Conservation (phyloP, 1,139 yeast genomes). For the Martiniozyma asiatica region DNA sequence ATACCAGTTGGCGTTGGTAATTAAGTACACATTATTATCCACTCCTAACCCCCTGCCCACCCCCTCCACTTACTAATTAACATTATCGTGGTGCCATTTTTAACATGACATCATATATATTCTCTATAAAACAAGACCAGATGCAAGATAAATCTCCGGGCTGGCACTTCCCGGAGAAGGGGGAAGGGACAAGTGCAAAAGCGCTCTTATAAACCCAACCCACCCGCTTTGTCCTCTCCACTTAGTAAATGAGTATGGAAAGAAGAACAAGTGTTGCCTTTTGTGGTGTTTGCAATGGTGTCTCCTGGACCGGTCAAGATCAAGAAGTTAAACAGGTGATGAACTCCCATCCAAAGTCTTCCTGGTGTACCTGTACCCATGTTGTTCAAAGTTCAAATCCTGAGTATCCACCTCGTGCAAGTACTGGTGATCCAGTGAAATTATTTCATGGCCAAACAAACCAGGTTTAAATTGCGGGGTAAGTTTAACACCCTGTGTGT, state of each 20-base stretch:
- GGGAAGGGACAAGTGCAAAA: too few species aligned
- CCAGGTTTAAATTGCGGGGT: too few species aligned
- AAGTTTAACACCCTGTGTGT: too few species aligned
- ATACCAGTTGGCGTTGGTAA: too few species aligned
- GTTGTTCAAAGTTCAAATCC: conserved; percentile 22
- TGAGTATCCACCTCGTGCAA: conserved; percentile 23
- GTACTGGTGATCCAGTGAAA: conserved; percentile 23
- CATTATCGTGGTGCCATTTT: too few species aligned
- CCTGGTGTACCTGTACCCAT: conserved; percentile 31
- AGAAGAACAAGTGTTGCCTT: conserved; percentile 25
- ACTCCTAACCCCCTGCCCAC: too few species aligned
- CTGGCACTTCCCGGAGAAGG: not conserved
- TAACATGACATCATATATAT: too few species aligned
- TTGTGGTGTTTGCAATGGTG: conserved; percentile 29
- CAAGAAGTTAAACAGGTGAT: conserved; percentile 26
- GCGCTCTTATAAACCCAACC: too few species aligned
- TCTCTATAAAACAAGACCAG: not conserved
- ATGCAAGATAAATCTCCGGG: not conserved
- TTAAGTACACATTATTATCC: too few species aligned
- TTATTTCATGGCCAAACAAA: too few species aligned
- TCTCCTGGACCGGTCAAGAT: conserved; percentile 35
- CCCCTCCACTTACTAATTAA: too few species aligned
- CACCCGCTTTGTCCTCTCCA: too few species aligned
- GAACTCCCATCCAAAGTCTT: conserved; percentile 28
- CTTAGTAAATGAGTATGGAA: not conserved